phyloP scores from a whole-genome alignment of 495 filamentous ascomycete genomes.

The Talaromyces liani region DNA sequence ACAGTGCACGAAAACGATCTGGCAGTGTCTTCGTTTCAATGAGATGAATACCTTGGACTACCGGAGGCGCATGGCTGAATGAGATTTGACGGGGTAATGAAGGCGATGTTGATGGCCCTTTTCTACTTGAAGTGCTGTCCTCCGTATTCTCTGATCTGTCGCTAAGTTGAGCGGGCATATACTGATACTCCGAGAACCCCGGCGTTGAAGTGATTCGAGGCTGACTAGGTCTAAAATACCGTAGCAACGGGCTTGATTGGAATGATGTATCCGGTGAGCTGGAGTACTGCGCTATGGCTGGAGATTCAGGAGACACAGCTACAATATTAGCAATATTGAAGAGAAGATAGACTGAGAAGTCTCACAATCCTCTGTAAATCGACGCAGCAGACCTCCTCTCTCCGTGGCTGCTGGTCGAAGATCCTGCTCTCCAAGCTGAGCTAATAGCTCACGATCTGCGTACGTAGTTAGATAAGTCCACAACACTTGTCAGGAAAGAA shows the following conservation, averaged over 20 bases:
- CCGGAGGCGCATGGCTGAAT: slow-evolving; percentile 31
- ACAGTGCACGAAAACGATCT: slow-evolving; percentile 68
- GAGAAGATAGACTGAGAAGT: background rate
- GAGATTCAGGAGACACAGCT: slow-evolving; percentile 16
- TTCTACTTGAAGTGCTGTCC: background rate
- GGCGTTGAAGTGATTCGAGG: background rate
- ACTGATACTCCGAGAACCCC: background rate
- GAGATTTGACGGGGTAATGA: slow-evolving; percentile 11
- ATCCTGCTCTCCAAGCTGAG: slow-evolving; percentile 19
- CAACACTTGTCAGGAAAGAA: background rate
- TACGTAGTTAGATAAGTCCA: background rate
- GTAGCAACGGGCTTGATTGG: slow-evolving; percentile 22
- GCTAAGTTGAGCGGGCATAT: background rate
- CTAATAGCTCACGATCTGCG: slow-evolving; percentile 34
- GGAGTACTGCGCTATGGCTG: slow-evolving; percentile 18
- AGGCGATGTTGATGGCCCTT: background rate
- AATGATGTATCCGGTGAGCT: slow-evolving; percentile 21
- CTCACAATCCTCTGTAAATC: slow-evolving; percentile 26
- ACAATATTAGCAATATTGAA: slow-evolving; percentile 9
- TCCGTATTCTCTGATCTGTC: background rate
- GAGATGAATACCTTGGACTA: slow-evolving; percentile 63
- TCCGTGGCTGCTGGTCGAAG: background rate
- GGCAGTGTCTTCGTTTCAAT: slow-evolving; percentile 67
- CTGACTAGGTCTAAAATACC: slow-evolving; percentile 4
- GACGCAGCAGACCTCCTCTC: slow-evolving; percentile 15